Base-by-base conservation (phyloP, 495 filamentous ascomycete genomes). In the Penicillium chermesinum region DNA sequence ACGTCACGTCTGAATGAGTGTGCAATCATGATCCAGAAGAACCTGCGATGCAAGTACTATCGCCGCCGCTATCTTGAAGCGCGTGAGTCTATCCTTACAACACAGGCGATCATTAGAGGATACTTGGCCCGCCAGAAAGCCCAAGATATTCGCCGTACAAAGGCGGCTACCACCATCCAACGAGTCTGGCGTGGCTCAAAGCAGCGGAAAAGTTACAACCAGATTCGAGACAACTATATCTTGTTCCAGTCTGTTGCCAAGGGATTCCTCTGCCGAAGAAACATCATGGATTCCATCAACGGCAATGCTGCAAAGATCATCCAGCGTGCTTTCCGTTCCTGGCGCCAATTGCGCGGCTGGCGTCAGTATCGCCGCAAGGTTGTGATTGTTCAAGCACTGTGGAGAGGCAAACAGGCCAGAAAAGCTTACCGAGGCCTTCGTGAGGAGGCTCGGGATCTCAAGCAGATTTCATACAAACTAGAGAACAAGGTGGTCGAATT, bases 401-500 rank as follows among this genome's bases (percentile, higher is more conserved):
- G 90, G 90, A 81, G 94, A 60, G 93, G 90, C 53, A 93, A 79
- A 71, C 55, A 73, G 52, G 94, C 93, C 45, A 79, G 94, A 49
- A 78, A 75, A 44, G 80, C 77, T 41, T 98, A 98, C 76, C 96
- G 95, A 80, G 82, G 64, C 36, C 67, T 95, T 44, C 87, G 94
- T 41, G 91, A 95, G 65, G 94, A 98, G 65, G 91, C 93, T 33
- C 86, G 94, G 59, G 93, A 98, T 76, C 80, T 98, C 57, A 96
- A 96, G 73, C 89, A 96, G 65, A 98, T 98, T 54, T 96, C 91
- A 12, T 97, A 97, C 73, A 97, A 94, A 74, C 70, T 98, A 59
- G 94, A 97, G 75, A 96, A 97, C 76, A 97, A 98, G 80, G 93
- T 98, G 46, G 88, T 96, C 44, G 94, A 99, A 71, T 75, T 99